These are phyloP conservation scores for Mucor irregularis DNA, from an alignment of 371 early-diverging fungal species.

Conservation along the genomic window DNA sequence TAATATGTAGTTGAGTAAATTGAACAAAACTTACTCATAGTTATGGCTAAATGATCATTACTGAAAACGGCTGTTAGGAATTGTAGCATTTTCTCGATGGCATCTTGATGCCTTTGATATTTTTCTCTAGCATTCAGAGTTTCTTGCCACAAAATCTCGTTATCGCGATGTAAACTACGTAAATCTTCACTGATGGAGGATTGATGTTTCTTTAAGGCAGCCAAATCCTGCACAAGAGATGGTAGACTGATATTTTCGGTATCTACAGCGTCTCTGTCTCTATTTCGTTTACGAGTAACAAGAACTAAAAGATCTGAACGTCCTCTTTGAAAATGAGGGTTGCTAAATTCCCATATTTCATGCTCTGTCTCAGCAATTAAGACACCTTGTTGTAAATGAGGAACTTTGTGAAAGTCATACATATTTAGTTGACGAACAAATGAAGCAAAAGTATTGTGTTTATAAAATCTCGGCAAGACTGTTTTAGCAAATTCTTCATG, in stretches of 20 bases:
- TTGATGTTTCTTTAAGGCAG: slow-evolving; percentile 83
- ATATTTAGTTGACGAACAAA: slow-evolving; percentile 96
- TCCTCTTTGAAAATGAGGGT: slow-evolving; percentile 53
- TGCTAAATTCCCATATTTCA: slow-evolving; percentile 63
- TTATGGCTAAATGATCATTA: slow-evolving; percentile 16
- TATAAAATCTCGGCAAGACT: slow-evolving; percentile 85
- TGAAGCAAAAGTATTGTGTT: slow-evolving; percentile 91
- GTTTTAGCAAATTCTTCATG: slow-evolving; percentile 82
- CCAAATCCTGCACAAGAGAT: slow-evolving; percentile 69
- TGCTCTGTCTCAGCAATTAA: slow-evolving; percentile 63
- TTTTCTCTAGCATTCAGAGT: slow-evolving; percentile 71
- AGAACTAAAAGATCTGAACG: slow-evolving; percentile 53
- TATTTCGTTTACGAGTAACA: slow-evolving; percentile 53
- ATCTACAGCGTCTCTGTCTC: slow-evolving; percentile 47
- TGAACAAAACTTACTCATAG: slow-evolving; percentile 8
- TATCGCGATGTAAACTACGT: slow-evolving; percentile 77
- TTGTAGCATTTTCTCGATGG: slow-evolving; percentile 84
- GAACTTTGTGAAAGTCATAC: slow-evolving; percentile 86
- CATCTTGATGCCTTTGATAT: slow-evolving; percentile 83
- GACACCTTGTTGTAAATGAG: slow-evolving; percentile 76
- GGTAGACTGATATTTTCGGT: slow-evolving; percentile 40
- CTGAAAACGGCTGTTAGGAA: slow-evolving; percentile 73
- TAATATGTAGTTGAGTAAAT: neutral
- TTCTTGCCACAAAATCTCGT: slow-evolving; percentile 76
- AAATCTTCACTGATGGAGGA: slow-evolving; percentile 78